These are phyloP conservation scores for Protomyces inouyei DNA, from an alignment of 1,139 yeast species.

Conservation along the genomic window DNA sequence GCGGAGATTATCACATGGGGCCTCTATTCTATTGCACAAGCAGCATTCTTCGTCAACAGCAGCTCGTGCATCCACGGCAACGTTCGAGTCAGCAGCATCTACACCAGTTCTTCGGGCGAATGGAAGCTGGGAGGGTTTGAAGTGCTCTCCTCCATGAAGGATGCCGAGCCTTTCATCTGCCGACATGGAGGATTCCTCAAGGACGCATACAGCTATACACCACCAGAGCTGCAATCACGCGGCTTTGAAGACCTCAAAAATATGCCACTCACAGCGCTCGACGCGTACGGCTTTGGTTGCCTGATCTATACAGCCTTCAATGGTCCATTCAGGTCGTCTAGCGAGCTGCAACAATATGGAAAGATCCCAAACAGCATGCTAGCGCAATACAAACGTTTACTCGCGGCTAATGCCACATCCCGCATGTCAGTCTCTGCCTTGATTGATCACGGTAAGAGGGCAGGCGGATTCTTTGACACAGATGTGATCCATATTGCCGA, in stretches of 20 bases:
- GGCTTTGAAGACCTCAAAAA: slow-evolving; percentile 46
- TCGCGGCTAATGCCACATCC: slow-evolving; percentile 35
- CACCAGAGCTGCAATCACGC: slow-evolving; percentile 45
- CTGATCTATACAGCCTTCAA: slow-evolving; percentile 52
- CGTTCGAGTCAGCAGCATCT: slow-evolving; percentile 55
- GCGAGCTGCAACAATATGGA: slow-evolving; percentile 34
- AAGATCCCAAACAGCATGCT: slow-evolving; percentile 39
- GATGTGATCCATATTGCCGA: slow-evolving; percentile 50
- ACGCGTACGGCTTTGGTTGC: slow-evolving; percentile 60
- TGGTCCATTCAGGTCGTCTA: slow-evolving; percentile 33
- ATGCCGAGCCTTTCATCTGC: slow-evolving; percentile 34
- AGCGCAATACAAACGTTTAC: slow-evolving; percentile 35
- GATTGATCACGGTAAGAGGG: slow-evolving; percentile 44
- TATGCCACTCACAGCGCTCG: slow-evolving; percentile 38
- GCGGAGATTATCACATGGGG: slow-evolving; percentile 47
- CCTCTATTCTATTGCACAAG: slow-evolving; percentile 49
- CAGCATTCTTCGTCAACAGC: slow-evolving; percentile 58
- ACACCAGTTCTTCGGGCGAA: slow-evolving; percentile 64
- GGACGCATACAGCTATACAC: slow-evolving; percentile 40
- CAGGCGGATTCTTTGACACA: slow-evolving; percentile 42
- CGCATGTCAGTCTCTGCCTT: slow-evolving; percentile 53
- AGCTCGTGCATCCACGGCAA: slow-evolving; percentile 66
- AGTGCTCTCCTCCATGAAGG: slow-evolving; percentile 46
- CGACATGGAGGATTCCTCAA: slow-evolving; percentile 39
- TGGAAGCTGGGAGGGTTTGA: slow-evolving; percentile 88